These are phyloP conservation scores for Backusella westeae DNA, from an alignment of 192 early-diverging fungal species.

Conservation along the genomic window DNA sequence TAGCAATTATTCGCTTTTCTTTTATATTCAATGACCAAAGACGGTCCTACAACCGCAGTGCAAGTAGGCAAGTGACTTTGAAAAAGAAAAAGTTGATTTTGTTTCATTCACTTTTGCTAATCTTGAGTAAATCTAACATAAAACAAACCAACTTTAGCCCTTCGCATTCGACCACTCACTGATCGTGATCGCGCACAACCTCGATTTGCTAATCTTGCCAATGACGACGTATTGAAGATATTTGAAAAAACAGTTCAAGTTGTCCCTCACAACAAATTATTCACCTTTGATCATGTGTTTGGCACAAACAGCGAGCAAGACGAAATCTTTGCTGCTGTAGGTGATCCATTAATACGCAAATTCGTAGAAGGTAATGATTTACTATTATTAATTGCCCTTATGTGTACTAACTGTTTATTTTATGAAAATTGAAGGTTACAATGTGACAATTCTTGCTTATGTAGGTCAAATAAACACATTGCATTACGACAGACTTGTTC, in stretches of 20 bases:
- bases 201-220: constrained; percentile 30
- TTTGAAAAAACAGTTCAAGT: constrained; percentile 29
- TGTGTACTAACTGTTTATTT: background rate
- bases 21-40: constrained; percentile 19
- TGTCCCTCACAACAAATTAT: constrained; percentile 29
- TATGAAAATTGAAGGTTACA: constrained; percentile 63
- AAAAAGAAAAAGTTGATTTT: background rate
- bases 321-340: constrained; percentile 30
- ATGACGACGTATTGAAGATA: constrained; percentile 31
- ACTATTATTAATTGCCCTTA: background rate
- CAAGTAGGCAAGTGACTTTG: constrained; percentile 34
- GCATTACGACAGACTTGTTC: background rate
- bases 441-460: constrained; percentile 92
- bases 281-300: constrained; percentile 38
- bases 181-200: constrained; percentile 33
- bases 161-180: constrained; percentile 33
- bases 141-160: constrained; percentile 15
- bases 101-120: background rate
- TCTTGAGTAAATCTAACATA: constrained; percentile 7
- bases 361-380: constrained; percentile 30
- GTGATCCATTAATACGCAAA: constrained; percentile 27
- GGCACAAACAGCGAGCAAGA: constrained; percentile 28
- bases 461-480: constrained; percentile 40
- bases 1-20: constrained; percentile 2
- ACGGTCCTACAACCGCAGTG: constrained; percentile 35